Percentiles rank a stretch among this genome's conserved stretches.
phyloP scores from a whole-genome alignment of 2,329 filamentous ascomycete species.

The Tolypocladium pustulatum region DNA sequence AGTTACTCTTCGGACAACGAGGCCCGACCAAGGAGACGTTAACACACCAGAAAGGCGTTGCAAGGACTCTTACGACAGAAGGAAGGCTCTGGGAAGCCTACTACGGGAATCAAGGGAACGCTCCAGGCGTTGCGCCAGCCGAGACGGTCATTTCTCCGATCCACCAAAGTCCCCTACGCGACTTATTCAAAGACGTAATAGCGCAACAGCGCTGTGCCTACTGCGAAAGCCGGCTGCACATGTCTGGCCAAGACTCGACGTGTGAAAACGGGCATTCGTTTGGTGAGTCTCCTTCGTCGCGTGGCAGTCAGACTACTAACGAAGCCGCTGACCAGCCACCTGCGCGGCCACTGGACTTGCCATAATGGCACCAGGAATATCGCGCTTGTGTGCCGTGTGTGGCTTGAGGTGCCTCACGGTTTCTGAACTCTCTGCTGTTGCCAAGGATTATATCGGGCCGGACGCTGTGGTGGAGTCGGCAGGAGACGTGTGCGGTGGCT shows the following conservation, averaged over 20 bases:
- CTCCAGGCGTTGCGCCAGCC: conserved; percentile 27
- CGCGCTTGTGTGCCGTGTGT: conserved; percentile 44
- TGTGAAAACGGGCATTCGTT: conserved; percentile 30
- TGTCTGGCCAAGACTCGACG: conserved; percentile 21
- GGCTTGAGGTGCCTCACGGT: conserved; percentile 37
- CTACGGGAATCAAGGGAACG: conserved; percentile 40
- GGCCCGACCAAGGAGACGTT: conserved; percentile 2
- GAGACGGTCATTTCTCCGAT: conserved; percentile 6
- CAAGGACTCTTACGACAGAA: conserved; percentile 35
- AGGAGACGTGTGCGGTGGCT: conserved; percentile 26
- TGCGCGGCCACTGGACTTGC: conserved; percentile 44
- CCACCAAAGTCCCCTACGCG: conserved; percentile 17
- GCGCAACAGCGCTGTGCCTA: conserved; percentile 34
- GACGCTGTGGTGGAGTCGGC: conserved; percentile 18
- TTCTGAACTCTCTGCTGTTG: conserved; percentile 26
- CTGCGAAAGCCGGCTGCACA: conserved; percentile 26
- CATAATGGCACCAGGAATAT: conserved; percentile 42
- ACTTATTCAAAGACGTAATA: conserved; percentile 26
- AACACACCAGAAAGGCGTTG: neutral
- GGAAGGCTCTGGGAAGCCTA: conserved; percentile 47
- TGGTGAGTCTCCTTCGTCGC: conserved; percentile 17
- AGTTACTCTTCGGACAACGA: conserved; percentile 25
- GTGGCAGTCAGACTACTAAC: neutral
- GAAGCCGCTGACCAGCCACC: conserved; percentile 24
- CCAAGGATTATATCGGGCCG: conserved; percentile 16